Evolutionary conservation across 768 basidiomycete species (phyloP).

Genomic region (Boletus eberwhitei): DNA sequence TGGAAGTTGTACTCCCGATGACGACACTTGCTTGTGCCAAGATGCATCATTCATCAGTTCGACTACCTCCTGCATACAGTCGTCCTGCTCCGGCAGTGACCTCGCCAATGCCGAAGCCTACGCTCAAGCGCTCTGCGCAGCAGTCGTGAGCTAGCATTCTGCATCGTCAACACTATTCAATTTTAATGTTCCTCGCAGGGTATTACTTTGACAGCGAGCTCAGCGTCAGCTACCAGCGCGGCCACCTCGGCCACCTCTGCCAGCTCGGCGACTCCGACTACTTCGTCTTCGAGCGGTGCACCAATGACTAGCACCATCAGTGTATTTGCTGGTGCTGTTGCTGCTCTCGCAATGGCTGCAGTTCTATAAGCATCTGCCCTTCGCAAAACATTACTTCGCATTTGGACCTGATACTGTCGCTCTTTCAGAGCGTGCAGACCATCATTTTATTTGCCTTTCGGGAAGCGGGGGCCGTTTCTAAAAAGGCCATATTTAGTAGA

Average conservation of each 20-base stretch:
- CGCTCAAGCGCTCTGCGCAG: conserved; percentile 43
- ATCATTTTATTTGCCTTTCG: background rate
- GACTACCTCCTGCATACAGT: conserved; percentile 47
- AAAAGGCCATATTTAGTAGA: background rate
- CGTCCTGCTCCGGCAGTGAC: conserved; percentile 46
- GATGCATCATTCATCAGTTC: conserved; percentile 41
- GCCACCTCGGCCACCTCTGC: background rate
- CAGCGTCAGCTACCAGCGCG: conserved; percentile 2
- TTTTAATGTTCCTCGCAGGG: conserved; percentile 36
- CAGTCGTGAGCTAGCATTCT: conserved; percentile 41
- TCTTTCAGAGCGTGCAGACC: background rate
- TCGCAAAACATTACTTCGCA: background rate
- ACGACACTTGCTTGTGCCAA: conserved; percentile 59
- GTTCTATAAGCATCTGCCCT: conserved; percentile 7
- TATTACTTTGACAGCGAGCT: conserved; percentile 43
- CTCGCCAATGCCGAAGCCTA: conserved; percentile 39
- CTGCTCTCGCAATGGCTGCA: conserved; percentile 9
- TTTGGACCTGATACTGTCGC: background rate
- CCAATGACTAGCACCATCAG: conserved; percentile 4
- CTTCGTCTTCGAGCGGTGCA: conserved; percentile 8
- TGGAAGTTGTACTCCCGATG: conserved; percentile 44
- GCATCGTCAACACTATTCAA: background rate
- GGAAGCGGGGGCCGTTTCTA: too few species aligned
- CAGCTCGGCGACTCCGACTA: background rate
- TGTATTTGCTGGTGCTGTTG: conserved; percentile 8